These are phyloP conservation scores for Phaseolus lunatus DNA, from an alignment of 306 rosid genomes.

Conservation along the genomic window DNA sequence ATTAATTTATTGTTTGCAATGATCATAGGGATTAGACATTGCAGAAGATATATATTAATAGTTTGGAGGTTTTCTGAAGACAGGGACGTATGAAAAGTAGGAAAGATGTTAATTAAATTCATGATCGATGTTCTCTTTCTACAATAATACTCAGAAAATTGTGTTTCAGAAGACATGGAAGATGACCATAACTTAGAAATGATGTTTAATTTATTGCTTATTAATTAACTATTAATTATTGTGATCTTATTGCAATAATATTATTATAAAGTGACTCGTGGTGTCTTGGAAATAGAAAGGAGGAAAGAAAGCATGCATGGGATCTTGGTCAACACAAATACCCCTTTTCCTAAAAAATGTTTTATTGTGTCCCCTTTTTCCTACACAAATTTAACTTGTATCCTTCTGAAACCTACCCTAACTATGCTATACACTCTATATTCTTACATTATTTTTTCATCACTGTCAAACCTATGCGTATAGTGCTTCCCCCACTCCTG, in stretches of 20 bases:
- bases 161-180: conserved; percentile 57
- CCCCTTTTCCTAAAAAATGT: conserved; percentile 54
- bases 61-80: conserved; percentile 50
- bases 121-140: conserved; percentile 7
- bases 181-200: conserved; percentile 51
- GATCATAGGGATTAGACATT: conserved; percentile 62
- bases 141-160: conserved; percentile 22
- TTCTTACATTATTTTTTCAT: conserved; percentile 21
- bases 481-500: conserved; percentile 56
- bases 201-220: neutral
- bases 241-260: conserved; percentile 22
- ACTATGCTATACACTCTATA: conserved; percentile 33
- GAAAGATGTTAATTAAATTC: conserved; percentile 33
- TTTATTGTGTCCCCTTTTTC: conserved; percentile 51
- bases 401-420: conserved; percentile 14
- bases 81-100: conserved; percentile 56
- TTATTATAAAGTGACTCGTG: conserved; percentile 64
- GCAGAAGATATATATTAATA: too few relatives aligned
- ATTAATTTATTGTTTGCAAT: conserved; percentile 1
- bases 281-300: conserved; percentile 65
- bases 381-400: conserved; percentile 6
- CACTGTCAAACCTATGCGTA: conserved; percentile 40
- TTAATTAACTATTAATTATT: neutral
- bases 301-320: conserved; percentile 46
- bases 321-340: conserved; percentile 58